Percentiles rank a stretch among this genome's conserved stretches.
These are phyloP conservation scores for Leptographium galeiforme DNA, from an alignment of 2,329 filamentous ascomycete genomes.

Conservation along the genomic window DNA sequence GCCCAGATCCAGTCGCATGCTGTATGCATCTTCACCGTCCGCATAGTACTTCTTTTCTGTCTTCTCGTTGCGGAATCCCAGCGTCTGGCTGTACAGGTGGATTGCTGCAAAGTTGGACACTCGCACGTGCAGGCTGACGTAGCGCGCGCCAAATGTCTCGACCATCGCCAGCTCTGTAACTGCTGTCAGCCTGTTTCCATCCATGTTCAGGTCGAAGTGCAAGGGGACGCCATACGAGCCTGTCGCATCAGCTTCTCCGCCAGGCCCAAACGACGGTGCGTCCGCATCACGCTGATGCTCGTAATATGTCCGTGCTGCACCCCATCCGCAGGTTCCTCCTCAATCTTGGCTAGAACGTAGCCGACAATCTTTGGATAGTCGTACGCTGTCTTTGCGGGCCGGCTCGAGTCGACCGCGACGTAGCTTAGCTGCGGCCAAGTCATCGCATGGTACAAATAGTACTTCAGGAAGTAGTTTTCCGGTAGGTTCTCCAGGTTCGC, in stretches of 20 bases:
- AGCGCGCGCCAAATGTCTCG: constrained; percentile 79
- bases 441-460: constrained; percentile 97
- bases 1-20: constrained; percentile 78
- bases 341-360: constrained; percentile 99
- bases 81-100: constrained; percentile 81
- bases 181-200: not conserved
- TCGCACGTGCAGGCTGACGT: constrained; percentile 92
- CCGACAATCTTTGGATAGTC: constrained; percentile 96
- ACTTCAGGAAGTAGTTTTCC: constrained; percentile 99
- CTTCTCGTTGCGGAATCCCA: constrained; percentile 80
- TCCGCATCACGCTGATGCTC: constrained; percentile 88
- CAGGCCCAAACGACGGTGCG: constrained; percentile 78
- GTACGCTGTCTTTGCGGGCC: constrained; percentile 63
- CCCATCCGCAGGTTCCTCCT: constrained; percentile 88
- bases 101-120: constrained; percentile 85
- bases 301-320: constrained; percentile 94
- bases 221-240: constrained; percentile 51
- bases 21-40: constrained; percentile 90
- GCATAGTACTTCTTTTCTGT: constrained; percentile 87
- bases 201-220: not conserved
- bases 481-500: constrained; percentile 98
- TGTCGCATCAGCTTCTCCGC: constrained; percentile 97
- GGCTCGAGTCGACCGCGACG: constrained; percentile 83
- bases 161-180: constrained; percentile 80
- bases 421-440: constrained; percentile 97